Evolutionary conservation across 805 yeast genomes (phyloP).

Genomic region (Kodamaea lidongshanica): DNA sequence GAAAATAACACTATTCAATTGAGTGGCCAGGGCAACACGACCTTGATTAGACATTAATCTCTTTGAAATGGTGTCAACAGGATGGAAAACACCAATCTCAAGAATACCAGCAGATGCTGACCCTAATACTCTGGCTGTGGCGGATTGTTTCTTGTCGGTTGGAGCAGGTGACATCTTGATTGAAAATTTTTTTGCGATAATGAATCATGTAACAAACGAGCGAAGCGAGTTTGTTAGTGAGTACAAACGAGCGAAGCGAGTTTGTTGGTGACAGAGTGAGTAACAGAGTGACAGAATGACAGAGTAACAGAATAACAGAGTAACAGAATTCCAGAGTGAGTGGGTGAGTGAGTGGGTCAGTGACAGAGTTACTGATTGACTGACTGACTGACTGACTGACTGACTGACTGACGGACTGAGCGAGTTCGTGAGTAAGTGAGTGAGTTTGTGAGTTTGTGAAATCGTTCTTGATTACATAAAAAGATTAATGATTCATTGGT

Average conservation of each 20-base stretch:
- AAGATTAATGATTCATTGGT: too few relatives aligned
- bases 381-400: too few relatives aligned
- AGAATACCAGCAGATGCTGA: slow-evolving; percentile 98
- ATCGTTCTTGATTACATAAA: too few relatives aligned
- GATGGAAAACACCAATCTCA: slow-evolving; percentile 96
- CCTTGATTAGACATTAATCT: slow-evolving; percentile 84
- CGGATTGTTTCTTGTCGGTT: slow-evolving; percentile 80
- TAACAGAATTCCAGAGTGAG: too few relatives aligned
- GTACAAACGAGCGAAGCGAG: slow-evolving; percentile 1
- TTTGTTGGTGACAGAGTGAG: too few relatives aligned
- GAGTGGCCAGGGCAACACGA: slow-evolving; percentile 53
- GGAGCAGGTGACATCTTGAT: slow-evolving; percentile 28
- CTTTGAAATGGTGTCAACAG: slow-evolving; percentile 96
- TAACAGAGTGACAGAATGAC: too few relatives aligned
- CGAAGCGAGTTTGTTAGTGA: slow-evolving; percentile 9
- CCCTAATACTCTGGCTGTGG: slow-evolving; percentile 83
- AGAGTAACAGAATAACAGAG: too few relatives aligned
- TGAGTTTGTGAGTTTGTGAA: too few relatives aligned
- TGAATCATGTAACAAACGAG: slow-evolving; percentile 2
- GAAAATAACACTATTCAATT: slow-evolving; percentile 83
- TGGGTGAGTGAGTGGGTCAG: too few relatives aligned
- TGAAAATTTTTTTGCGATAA: slow-evolving; percentile 6
- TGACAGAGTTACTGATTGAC: too few relatives aligned
- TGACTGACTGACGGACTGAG: too few relatives aligned
- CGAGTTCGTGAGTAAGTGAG: too few relatives aligned